phyloP scores from a whole-genome alignment of 192 early-diverging fungal species.

The Coemansia aciculifera region DNA sequence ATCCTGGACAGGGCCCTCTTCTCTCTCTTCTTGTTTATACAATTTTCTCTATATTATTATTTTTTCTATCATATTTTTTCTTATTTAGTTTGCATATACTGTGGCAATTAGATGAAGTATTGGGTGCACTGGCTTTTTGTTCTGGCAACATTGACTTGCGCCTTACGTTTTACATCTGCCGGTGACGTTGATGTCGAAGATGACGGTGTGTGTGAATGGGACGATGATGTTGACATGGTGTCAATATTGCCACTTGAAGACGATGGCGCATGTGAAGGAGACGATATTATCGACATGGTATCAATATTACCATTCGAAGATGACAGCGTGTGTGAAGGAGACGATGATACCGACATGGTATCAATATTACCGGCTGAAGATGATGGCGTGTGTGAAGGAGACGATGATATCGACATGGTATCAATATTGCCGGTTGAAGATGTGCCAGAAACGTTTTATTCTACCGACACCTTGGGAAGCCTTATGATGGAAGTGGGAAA shows the following conservation, averaged over 20 bases:
- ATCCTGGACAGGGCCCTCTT: not conserved
- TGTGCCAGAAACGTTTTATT: not conserved
- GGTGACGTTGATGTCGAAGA: too few species aligned
- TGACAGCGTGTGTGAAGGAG: not conserved
- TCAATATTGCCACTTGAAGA: not conserved
- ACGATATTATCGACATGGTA: not conserved
- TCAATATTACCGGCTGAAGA: too few species aligned
- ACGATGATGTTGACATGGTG: not conserved
- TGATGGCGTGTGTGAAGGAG: not conserved
- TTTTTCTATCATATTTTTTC: not conserved
- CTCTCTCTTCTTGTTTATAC: not conserved
- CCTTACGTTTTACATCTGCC: not conserved
- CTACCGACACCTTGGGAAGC: not conserved
- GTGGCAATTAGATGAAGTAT: not conserved
- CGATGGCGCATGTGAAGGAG: not conserved
- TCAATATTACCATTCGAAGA: not conserved
- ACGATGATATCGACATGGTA: not conserved
- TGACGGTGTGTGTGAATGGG: too few species aligned
- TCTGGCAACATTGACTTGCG: not conserved
- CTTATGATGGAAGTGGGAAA: not conserved
- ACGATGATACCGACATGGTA: not conserved
- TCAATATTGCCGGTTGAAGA: not conserved
- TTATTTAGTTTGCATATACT: not conserved
- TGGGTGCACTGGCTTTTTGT: not conserved
- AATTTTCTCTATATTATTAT: not conserved